Base-by-base conservation (phyloP, 106 monocot genomes). In the Xerophyta viscosa region DNA sequence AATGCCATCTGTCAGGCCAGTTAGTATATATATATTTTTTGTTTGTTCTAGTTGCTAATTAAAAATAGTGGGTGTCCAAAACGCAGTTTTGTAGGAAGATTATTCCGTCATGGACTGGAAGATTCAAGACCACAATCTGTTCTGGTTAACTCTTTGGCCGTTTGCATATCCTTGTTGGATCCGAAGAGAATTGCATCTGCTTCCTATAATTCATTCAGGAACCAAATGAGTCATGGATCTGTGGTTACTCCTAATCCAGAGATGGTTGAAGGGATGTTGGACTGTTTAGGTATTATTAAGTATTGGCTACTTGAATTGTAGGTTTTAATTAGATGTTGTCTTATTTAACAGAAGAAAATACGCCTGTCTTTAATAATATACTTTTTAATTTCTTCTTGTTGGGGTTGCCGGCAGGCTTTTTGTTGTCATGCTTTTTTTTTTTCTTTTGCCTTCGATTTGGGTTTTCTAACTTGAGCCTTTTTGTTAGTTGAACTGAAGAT, bases 111-210 rank as follows among this genome's bases (percentile, higher is more conserved):
- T 85, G 85, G 77, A 44, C 46, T 91, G 60, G 85, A 81, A 70
- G 69, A 62, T 53, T 85, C 81, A 21, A 74, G 91, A 56, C 85
- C 91, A 46, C 81, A 73, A 57, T 85, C 91, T 42, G 91, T 91
- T 56, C 65, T 91, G n/a, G 65, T 91, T 43, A 65, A 91, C 52
- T 80, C 85, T 6, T 73, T 91, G 57, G 77, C 91, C 10, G 81
- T 91, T 18, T 91, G 91, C 72, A 91, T 91, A 60, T 85, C 77
- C 30, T 72, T 91, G 41, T 37, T 91, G 33, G 91, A 91, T 75
- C 91, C 91, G 18, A 91, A 76, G 56, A 73, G 85, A 64, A 52
- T 82, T 27, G 56, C 72, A 27, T 70, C 77, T 48, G 52, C 81
- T 66, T 81, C 85, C 12, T 74, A 85, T 46, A 70, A 84, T 60